Conservation (phyloP, 2,329 filamentous ascomycete genomes). For the Trichophyton verrucosum region DNA sequence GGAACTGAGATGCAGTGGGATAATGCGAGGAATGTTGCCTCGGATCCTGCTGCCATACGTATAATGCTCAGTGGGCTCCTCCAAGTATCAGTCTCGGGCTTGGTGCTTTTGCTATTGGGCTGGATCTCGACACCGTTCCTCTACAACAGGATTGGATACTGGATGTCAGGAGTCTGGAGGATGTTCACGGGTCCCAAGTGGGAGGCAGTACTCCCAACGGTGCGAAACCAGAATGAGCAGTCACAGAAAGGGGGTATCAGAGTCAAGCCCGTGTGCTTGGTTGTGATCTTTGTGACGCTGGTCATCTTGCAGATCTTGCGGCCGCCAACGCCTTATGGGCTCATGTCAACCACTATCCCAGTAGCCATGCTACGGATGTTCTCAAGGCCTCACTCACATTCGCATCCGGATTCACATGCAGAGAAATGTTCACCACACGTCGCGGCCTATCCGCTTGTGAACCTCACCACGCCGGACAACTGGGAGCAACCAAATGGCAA, state of each 20-base stretch:
- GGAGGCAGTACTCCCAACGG: slow-evolving; percentile 12
- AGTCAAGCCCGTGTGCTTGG: slow-evolving; percentile 15
- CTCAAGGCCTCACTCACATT: not conserved
- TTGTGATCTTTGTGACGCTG: slow-evolving; percentile 7
- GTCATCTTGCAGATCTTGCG: slow-evolving; percentile 16
- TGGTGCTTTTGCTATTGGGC: slow-evolving; percentile 15
- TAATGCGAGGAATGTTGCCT: slow-evolving; percentile 20
- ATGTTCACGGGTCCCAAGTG: slow-evolving; percentile 11
- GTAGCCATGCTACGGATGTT: slow-evolving; percentile 19
- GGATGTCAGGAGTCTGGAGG: slow-evolving; percentile 17
- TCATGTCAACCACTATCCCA: slow-evolving; percentile 22
- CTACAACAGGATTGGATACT: slow-evolving; percentile 15
- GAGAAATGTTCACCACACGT: slow-evolving; percentile 7
- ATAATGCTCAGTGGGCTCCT: slow-evolving; percentile 22
- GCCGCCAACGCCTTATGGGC: slow-evolving; percentile 21
- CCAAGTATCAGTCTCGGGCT: slow-evolving; percentile 17
- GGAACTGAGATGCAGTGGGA: slow-evolving; percentile 24
- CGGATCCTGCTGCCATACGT: slow-evolving; percentile 21
- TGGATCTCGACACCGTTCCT: slow-evolving; percentile 16
- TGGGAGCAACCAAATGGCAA: slow-evolving; percentile 20
- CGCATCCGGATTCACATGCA: not conserved
- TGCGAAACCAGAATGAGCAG: slow-evolving; percentile 2
- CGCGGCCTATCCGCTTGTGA: slow-evolving; percentile 18
- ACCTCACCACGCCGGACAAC: slow-evolving; percentile 17
- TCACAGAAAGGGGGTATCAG: slow-evolving; percentile 9